Conservation (phyloP, 805 yeast species). For the Starmerella bombicola region DNA sequence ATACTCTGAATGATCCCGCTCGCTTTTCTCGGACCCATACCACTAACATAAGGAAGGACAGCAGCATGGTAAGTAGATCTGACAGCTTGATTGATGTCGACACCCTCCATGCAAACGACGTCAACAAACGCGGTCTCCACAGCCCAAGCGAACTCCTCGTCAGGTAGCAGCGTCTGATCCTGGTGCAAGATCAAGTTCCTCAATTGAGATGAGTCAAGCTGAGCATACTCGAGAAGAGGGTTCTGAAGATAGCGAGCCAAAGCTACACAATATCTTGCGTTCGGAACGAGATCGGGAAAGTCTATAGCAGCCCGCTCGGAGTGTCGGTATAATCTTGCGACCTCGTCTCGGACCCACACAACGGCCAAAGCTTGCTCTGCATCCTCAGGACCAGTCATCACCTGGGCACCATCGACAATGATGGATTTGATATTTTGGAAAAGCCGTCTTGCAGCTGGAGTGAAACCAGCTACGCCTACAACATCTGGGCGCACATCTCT, state of each 20-base stretch:
- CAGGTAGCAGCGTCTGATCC: constrained; percentile 58
- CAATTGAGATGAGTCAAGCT: constrained; percentile 60
- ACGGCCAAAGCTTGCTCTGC: constrained; percentile 40
- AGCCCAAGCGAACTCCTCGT: constrained; percentile 50
- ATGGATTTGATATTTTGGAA: constrained; percentile 41
- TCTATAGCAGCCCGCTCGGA: constrained; percentile 65
- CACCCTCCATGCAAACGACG: constrained; percentile 80
- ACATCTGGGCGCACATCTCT: constrained; percentile 71
- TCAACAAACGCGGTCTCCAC: constrained; percentile 78
- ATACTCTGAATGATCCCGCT: constrained; percentile 72
- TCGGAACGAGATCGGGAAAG: constrained; percentile 69
- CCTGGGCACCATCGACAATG: constrained; percentile 43
- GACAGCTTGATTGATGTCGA: constrained; percentile 83
- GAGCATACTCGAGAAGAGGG: constrained; percentile 82
- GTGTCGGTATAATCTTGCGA: constrained; percentile 76
- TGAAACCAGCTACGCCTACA: constrained; percentile 80
- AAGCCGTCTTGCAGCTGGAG: constrained; percentile 54
- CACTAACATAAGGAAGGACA: constrained; percentile 66
- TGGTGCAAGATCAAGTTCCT: constrained; percentile 46
- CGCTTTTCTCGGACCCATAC: constrained; percentile 93
- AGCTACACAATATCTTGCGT: constrained; percentile 74
- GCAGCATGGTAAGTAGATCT: constrained; percentile 60
- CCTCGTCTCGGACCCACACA: constrained; percentile 82
- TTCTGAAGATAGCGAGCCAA: constrained; percentile 85
- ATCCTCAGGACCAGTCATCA: constrained; percentile 26